phyloP scores from a whole-genome alignment of 306 rosid species.

The Lupinus albus region DNA sequence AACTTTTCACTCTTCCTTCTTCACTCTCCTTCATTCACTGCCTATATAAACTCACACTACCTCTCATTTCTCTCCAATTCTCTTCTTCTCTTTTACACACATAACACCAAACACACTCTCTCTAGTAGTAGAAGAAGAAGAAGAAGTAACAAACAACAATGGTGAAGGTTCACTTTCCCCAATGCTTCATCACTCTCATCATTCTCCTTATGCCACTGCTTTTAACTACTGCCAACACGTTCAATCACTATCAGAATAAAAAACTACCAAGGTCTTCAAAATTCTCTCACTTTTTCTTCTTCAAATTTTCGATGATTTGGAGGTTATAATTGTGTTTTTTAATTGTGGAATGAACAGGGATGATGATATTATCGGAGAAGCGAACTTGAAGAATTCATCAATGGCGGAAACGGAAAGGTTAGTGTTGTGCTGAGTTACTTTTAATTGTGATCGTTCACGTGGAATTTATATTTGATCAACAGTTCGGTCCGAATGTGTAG shows the following conservation, averaged over 20 bases:
- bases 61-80: conserved; percentile 1
- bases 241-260: conserved; percentile 15
- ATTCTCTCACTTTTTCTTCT: neutral
- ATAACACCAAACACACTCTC: too few relatives aligned
- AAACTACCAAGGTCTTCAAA: conserved; percentile 50
- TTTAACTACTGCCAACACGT: conserved; percentile 42
- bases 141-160: conserved; percentile 45
- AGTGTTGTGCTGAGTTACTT: conserved; percentile 24
- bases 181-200: conserved; percentile 26
- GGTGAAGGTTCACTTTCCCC: conserved; percentile 54
- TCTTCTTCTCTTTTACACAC: conserved; percentile 5
- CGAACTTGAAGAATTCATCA: conserved; percentile 57
- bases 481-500: conserved; percentile 20
- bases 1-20: neutral
- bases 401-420: conserved; percentile 75
- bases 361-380: conserved; percentile 33
- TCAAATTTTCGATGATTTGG: neutral
- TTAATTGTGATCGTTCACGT: conserved; percentile 33
- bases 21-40: neutral
- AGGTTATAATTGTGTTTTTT: conserved; percentile 33
- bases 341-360: conserved; percentile 43
- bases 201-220: conserved; percentile 39
- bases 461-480: neutral
- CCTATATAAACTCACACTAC: conserved; percentile 56
- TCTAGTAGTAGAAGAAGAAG: neutral